Evolutionary conservation across 495 filamentous ascomycete species (phyloP).

Genomic region (Aspergillus indologenus): DNA sequence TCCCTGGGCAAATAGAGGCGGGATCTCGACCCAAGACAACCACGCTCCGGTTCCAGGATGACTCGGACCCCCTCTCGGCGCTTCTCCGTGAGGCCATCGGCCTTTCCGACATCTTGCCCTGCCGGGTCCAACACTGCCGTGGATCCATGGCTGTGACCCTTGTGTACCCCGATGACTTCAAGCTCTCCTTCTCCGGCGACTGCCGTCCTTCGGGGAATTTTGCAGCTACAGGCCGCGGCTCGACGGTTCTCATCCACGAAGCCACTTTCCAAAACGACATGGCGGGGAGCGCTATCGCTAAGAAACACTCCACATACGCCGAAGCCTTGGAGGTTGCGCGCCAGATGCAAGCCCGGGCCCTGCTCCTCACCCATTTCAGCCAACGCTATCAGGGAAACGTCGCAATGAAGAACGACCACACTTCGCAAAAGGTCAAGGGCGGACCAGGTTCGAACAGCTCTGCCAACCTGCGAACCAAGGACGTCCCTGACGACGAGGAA

Average conservation of each 20-base stretch:
- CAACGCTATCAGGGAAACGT: conserved; percentile 88
- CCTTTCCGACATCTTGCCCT: conserved; percentile 47
- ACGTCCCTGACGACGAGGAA: conserved; percentile 33
- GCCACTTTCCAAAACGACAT: conserved; percentile 92
- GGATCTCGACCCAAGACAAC: conserved; percentile 14
- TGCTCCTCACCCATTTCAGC: conserved; percentile 89
- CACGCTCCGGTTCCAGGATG: conserved; percentile 27
- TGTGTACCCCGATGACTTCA: conserved; percentile 75
- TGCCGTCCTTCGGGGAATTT: conserved; percentile 75
- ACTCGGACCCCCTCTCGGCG: conserved; percentile 25
- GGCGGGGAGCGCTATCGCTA: conserved; percentile 69
- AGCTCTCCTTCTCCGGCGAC: conserved; percentile 89
- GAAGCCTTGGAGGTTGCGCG: conserved; percentile 79
- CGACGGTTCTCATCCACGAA: conserved; percentile 88
- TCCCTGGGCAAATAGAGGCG: conserved; percentile 18
- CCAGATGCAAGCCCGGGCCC: conserved; percentile 69
- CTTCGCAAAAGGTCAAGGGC: not conserved
- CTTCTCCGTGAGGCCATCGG: conserved; percentile 42
- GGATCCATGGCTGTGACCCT: conserved; percentile 73
- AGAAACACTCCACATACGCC: conserved; percentile 82
- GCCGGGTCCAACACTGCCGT: conserved; percentile 71
- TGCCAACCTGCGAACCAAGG: conserved; percentile 8
- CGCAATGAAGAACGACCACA: conserved; percentile 15
- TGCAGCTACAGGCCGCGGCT: conserved; percentile 63
- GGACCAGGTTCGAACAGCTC: conserved; percentile 10